Base-by-base conservation (phyloP, 805 yeast species). In the Dipodascopsis uninucleata region DNA sequence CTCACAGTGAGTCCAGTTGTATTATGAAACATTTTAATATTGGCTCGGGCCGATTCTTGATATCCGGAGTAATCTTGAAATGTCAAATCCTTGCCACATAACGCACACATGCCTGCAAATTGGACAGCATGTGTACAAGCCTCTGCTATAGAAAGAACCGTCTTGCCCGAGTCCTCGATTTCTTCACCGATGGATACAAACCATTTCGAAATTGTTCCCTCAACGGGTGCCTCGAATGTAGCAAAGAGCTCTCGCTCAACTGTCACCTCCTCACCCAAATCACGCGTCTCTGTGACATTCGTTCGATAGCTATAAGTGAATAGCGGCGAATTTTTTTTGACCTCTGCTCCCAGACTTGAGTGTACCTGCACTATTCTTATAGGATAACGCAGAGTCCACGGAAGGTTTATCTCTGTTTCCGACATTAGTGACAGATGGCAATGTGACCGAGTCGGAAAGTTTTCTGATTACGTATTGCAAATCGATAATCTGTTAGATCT, bases 101-200 rank as follows among this genome's bases (percentile, higher is more conserved):
- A 65, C 0, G 96, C 97, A 68, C 98, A 90, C 33, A 90, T 71
- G 0, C 97, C 97, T 10, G 95, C 96, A 60, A 82, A 93, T 56
- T 93, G 97, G 22, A 93, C 88, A 1, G 90, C 78, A 65, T 93
- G 98, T 9, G 86, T 74, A 60, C 98, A 93, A 0, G 94, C 87
- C 61, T 94, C 97, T 33, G 69, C 65, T 12, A 90, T 71, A 31
- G 70, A 67, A 23, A 80, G 72, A 10, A 90, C 67, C 2, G 68
- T 68, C 43, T 76, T 77, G 28, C 49, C 54, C 23, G 47, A 38
- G 5, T 65, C 61, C 9, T 62, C 62, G 14, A 90, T 69, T 52
- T 76, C 79, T 56, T 85, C 87, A 31, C 84, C 82, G 1, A 69
- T 69, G 5, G 66, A 62, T 3, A 86, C 72, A 20, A 65, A 58